These are phyloP conservation scores for Ganoderma multipileum DNA, from an alignment of 1,284 basidiomycete species.

Conservation along the genomic window DNA sequence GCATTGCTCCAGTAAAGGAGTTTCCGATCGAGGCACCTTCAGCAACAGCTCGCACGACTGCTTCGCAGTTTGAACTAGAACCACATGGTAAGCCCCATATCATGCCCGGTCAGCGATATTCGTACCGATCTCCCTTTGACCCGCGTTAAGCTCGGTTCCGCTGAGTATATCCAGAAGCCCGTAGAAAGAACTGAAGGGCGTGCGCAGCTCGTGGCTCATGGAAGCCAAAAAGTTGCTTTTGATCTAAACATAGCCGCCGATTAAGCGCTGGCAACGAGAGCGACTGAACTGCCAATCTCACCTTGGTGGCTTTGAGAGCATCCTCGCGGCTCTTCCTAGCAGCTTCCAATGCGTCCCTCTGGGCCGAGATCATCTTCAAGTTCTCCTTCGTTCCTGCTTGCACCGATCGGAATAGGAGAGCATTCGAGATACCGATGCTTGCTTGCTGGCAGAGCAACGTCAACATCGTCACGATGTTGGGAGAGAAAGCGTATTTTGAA, in stretches of 20 bases:
- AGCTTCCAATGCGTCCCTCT: conserved; percentile 68
- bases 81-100: background rate
- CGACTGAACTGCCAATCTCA: conserved; percentile 27
- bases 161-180: conserved; percentile 72
- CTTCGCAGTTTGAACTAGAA: conserved; percentile 72
- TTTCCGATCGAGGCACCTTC: conserved; percentile 49
- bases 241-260: conserved; percentile 48
- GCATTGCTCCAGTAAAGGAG: background rate
- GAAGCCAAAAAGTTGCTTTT: conserved; percentile 79
- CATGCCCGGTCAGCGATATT: background rate
- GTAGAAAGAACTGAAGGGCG: conserved; percentile 79
- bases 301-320: conserved; percentile 75
- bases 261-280: no score
- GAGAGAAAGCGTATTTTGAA: conserved; percentile 68
- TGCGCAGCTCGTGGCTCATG: conserved; percentile 77
- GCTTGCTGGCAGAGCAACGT: conserved; percentile 76
- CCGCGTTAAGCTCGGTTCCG: conserved; percentile 68
- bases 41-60: conserved; percentile 74
- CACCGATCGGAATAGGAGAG: conserved; percentile 73
- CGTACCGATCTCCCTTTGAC: conserved; percentile 72
- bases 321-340: conserved; percentile 73
- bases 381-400: conserved; percentile 75
- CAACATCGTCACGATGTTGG: conserved; percentile 64
- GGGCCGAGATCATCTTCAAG: conserved; percentile 74
- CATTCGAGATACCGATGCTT: conserved; percentile 74